Base-by-base conservation (phyloP, 1,284 basidiomycete genomes). In the Ganoderma multipileum region DNA sequence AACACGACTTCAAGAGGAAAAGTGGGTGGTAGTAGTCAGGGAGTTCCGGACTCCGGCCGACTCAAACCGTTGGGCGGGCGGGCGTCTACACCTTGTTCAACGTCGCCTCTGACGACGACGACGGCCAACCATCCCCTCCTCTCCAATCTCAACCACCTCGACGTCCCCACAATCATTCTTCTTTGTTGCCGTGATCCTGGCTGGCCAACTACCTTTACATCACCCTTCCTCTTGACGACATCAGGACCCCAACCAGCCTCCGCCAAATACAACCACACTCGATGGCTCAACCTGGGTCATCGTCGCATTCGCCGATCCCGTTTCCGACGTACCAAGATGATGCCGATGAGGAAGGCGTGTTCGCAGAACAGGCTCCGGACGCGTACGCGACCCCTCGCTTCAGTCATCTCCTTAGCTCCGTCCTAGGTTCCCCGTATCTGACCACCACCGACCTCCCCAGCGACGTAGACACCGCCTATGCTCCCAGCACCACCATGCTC, bases 381-480 rank as follows among this genome's bases (percentile, higher is more conserved):
- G 23, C 26, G 7, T 63, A 64, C 57, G 68, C 66, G 62, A 64
- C 67, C 28, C 65, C 65, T 47, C 76, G 76, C 60, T 79, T 80
- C 74, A 77, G 74, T 74, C 75, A 71, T 47, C 70, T 79, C 52
- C 72, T 78, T 59, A 76, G 69, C 61, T 76, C 78, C 4, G 74
- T 77, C 61, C 74, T 80, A 2, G 79, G 79, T 61, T 80, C 79
- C 57, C 79, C 79, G 50, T 79, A 79, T 72, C 67, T 79, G 42
- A 80, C 79, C 36, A 78, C 76, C 63, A 73, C 76, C 3, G 79
- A 79, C 67, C 74, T 79, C 14, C 78, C 79, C 36, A 67, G 63
- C 55, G 69, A 73, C 58, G 68, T 70, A 61, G 69, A 71, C 67
- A 60, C 69, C 26, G 65, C 69, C 36, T 68, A 68, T 59, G 70